phyloP scores from a whole-genome alignment of 805 yeast genomes.

The Kodamaea kaohsiungensis region DNA sequence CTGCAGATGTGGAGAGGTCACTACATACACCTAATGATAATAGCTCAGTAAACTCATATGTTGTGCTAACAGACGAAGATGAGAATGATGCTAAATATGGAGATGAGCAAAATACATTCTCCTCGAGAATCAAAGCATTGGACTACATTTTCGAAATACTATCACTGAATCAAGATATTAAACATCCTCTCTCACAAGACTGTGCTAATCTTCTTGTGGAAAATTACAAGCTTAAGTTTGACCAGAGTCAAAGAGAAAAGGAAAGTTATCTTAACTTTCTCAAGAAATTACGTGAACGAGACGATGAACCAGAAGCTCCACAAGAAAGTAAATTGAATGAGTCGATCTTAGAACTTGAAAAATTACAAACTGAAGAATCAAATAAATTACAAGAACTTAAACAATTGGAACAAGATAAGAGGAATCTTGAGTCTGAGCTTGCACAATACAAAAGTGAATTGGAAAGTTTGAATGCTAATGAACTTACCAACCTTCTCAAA shows the following conservation, averaged over 20 bases:
- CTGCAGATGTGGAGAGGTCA: neutral
- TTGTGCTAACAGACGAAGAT: slow-evolving; percentile 11
- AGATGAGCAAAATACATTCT: slow-evolving; percentile 29
- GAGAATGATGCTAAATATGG: slow-evolving; percentile 4
- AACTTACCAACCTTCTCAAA: slow-evolving; percentile 48
- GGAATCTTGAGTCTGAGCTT: slow-evolving; percentile 50
- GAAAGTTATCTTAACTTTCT: slow-evolving; percentile 76
- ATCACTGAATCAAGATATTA: slow-evolving; percentile 69
- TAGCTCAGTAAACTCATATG: slow-evolving; percentile 11
- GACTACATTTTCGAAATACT: slow-evolving; percentile 70
- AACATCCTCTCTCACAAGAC: slow-evolving; percentile 82
- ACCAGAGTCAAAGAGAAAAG: slow-evolving; percentile 71
- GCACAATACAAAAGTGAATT: slow-evolving; percentile 42
- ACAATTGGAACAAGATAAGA: slow-evolving; percentile 43
- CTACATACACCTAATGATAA: neutral
- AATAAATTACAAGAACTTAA: slow-evolving; percentile 32
- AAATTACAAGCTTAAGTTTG: slow-evolving; percentile 67
- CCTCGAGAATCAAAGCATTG: slow-evolving; percentile 53
- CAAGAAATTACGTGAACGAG: slow-evolving; percentile 55
- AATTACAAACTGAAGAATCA: slow-evolving; percentile 41
- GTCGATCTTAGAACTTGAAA: slow-evolving; percentile 39
- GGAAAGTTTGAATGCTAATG: slow-evolving; percentile 32
- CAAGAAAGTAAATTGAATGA: slow-evolving; percentile 46
- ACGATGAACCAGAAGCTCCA: slow-evolving; percentile 17
- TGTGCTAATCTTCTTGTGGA: slow-evolving; percentile 71